phyloP scores from a whole-genome alignment of 176 grass and related monocot genomes.

The Oryza longistaminata region DNA sequence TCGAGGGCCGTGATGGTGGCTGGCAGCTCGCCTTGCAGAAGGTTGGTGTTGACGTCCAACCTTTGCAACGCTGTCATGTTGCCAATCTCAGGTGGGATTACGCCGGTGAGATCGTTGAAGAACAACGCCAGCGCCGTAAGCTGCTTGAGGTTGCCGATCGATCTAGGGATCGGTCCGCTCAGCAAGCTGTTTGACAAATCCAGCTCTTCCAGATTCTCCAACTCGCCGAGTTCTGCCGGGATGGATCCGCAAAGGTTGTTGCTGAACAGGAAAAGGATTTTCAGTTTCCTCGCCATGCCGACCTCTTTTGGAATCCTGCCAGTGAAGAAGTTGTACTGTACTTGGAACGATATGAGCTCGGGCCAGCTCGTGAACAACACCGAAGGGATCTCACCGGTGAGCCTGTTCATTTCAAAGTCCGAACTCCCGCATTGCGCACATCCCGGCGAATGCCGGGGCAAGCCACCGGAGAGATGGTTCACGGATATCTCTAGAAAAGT shows the following conservation, averaged over 20 bases:
- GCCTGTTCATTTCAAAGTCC: conserved; percentile 51
- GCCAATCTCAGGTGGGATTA: too few species aligned
- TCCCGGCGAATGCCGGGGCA: conserved; percentile 41
- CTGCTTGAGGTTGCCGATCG: too few species aligned
- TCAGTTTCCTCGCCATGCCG: conserved; percentile 34
- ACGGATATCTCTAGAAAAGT: conserved; percentile 11
- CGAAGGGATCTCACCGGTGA: conserved; percentile 42
- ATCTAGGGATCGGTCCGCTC: too few species aligned
- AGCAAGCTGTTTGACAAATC: too few species aligned
- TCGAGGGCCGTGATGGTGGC: too few species aligned
- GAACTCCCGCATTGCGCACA: conserved; percentile 52
- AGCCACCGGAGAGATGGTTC: conserved; percentile 44
- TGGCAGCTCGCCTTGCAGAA: too few species aligned
- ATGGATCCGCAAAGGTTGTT: conserved; percentile 50
- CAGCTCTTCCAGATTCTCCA: conserved; percentile 10
- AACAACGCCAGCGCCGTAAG: too few species aligned
- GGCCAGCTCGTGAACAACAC: conserved; percentile 47
- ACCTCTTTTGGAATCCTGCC: conserved; percentile 41
- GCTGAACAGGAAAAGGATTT: conserved; percentile 27
- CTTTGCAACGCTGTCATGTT: too few species aligned
- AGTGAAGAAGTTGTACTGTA: not conserved
- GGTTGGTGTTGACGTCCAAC: too few species aligned
- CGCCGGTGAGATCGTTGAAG: too few species aligned
- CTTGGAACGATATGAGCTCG: conserved; percentile 61
- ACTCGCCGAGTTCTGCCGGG: conserved; percentile 44